Evolutionary conservation across 2,329 filamentous ascomycete species (phyloP).

Genomic region (Acarospora socialis): DNA sequence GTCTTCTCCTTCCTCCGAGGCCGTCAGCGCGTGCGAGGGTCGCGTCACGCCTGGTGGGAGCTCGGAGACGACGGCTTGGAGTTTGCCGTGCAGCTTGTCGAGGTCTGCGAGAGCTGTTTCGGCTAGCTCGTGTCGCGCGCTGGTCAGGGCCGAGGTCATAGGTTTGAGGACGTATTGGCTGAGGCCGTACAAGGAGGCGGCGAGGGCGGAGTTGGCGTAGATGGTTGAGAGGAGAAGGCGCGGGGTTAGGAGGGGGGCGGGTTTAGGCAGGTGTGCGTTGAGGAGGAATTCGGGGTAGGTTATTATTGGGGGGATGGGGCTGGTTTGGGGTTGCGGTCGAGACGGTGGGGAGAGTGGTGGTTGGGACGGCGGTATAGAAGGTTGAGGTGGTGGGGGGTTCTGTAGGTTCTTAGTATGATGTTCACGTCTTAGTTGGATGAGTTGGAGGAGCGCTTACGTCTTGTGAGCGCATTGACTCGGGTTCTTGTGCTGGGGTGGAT

Average conservation of each 20-base stretch:
- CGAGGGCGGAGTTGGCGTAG: slow-evolving; percentile 41
- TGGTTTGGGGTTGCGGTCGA: slow-evolving; percentile 11
- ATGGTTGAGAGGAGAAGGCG: slow-evolving; percentile 41
- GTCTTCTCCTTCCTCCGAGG: slow-evolving; percentile 23
- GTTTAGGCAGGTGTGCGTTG: slow-evolving; percentile 41
- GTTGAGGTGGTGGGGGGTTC: slow-evolving; percentile 1
- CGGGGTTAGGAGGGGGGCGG: slow-evolving; percentile 46
- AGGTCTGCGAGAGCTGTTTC: slow-evolving; percentile 37
- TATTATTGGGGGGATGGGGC: slow-evolving; percentile 45
- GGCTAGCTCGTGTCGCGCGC: slow-evolving; percentile 43
- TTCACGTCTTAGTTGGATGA: no score
- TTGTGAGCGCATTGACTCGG: no score
- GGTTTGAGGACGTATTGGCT: slow-evolving; percentile 45
- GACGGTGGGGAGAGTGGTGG: slow-evolving; percentile 7
- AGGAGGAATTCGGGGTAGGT: slow-evolving; percentile 53
- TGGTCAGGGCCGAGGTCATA: slow-evolving; percentile 40
- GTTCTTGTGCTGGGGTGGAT: slow-evolving; percentile 1
- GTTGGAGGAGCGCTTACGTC: no score
- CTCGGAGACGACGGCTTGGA: slow-evolving; percentile 37
- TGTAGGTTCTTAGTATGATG: no score
- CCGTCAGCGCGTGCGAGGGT: slow-evolving; percentile 14
- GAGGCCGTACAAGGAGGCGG: slow-evolving; percentile 41
- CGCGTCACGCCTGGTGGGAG: slow-evolving; percentile 29
- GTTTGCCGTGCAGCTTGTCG: slow-evolving; percentile 40
- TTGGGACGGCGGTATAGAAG: slow-evolving; percentile 1